A percentile compares a stretch with the other conserved stretches of the same genome.
These are phyloP conservation scores for Komagataella ulmi DNA, from an alignment of 805 yeast species.

Conservation along the genomic window DNA sequence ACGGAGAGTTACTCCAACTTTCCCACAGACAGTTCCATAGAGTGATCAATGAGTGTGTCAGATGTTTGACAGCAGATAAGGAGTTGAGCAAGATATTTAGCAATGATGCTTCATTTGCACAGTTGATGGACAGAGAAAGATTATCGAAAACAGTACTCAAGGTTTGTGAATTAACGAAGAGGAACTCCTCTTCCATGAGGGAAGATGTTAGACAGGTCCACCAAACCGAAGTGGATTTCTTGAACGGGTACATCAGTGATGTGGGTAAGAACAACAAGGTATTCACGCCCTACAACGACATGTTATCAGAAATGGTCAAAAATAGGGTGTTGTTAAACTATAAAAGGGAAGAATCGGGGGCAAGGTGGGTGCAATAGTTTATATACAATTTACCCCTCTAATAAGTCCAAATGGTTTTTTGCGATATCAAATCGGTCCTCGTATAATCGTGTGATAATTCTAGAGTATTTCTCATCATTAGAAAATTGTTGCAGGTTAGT, in stretches of 20 bases:
- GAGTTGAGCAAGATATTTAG: not conserved
- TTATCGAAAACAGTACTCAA: slow-evolving; percentile 20
- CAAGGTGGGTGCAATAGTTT: not conserved
- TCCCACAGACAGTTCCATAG: slow-evolving; percentile 21
- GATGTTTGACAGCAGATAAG: slow-evolving; percentile 17
- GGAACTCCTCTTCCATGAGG: slow-evolving; percentile 61
- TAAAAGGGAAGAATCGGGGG: not conserved
- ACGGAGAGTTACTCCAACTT: slow-evolving; percentile 54
- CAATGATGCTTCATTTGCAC: slow-evolving; percentile 9
- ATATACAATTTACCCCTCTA: not conserved
- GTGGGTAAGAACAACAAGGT: slow-evolving; percentile 34
- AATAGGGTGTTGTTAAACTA: slow-evolving; percentile 9
- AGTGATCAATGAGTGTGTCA: slow-evolving; percentile 31
- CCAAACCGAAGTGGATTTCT: slow-evolving; percentile 66
- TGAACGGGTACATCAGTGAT: slow-evolving; percentile 66
- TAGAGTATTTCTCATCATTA: not conserved
- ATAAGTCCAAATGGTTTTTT: not conserved
- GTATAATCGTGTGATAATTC: not conserved
- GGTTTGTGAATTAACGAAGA: slow-evolving; percentile 31
- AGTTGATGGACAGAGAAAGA: slow-evolving; percentile 17
- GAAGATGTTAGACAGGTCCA: slow-evolving; percentile 44
- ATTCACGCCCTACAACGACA: slow-evolving; percentile 31
- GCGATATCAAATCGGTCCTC: not conserved
- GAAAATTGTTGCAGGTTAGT: not conserved
- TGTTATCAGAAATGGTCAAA: slow-evolving; percentile 31